Conservation (phyloP, 768 basidiomycete species). For the Cystofilobasidium ferigula region DNA sequence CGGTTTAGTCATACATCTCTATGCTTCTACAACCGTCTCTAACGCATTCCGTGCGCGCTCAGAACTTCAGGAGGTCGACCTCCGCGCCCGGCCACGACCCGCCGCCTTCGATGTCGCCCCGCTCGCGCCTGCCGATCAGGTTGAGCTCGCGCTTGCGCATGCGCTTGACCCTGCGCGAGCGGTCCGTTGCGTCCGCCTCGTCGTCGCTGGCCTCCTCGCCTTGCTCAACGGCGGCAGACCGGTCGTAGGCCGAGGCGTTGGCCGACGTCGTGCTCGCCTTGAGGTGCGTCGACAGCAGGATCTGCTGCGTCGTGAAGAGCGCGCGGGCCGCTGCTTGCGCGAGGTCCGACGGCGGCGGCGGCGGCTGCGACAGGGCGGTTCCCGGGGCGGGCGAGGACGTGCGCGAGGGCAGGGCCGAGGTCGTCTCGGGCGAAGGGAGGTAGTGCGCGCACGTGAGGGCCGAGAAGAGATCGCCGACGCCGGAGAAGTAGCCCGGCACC, state of each 20-base stretch:
- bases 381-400: slow-evolving; percentile 17
- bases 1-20: too few species aligned
- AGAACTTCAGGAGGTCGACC: slow-evolving; percentile 1
- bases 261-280: slow-evolving; percentile 40
- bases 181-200: slow-evolving; percentile 57
- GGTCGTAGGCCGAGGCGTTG: neutral
- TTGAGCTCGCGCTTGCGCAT: slow-evolving; percentile 80
- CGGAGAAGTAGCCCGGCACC: slow-evolving; percentile 84
- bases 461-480: slow-evolving; percentile 93
- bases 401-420: slow-evolving; percentile 9
- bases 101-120: slow-evolving; percentile 17
- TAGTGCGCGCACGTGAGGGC: slow-evolving; percentile 80
- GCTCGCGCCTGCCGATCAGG: slow-evolving; percentile 44
- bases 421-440: slow-evolving; percentile 21
- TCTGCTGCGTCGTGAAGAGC: slow-evolving; percentile 21
- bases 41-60: too few species aligned
- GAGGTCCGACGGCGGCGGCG: neutral
- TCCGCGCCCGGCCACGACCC: slow-evolving; percentile 14
- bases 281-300: slow-evolving; percentile 24
- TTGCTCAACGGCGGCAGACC: slow-evolving; percentile 45
- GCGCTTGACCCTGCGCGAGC: slow-evolving; percentile 54
- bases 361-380: too few species aligned
- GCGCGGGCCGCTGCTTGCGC: slow-evolving; percentile 15
- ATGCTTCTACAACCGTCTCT: neutral
- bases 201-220: slow-evolving; percentile 57